These are phyloP conservation scores for Pisolithus orientalis DNA, from an alignment of 768 basidiomycete genomes.

Conservation along the genomic window DNA sequence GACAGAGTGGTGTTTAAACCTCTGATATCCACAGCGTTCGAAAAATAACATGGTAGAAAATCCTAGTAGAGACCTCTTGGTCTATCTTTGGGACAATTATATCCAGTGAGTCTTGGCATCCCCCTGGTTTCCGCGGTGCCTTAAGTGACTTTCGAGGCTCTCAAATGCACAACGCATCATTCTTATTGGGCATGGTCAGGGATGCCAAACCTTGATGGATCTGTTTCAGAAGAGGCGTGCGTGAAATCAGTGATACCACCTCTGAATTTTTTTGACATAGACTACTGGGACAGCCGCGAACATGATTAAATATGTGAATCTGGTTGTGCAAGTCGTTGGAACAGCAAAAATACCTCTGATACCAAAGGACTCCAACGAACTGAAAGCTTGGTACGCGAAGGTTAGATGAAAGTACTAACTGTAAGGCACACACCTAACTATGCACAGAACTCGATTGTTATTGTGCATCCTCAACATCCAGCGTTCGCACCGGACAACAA, in stretches of 20 bases:
- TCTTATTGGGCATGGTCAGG: slow-evolving; percentile 83
- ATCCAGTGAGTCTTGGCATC: slow-evolving; percentile 58
- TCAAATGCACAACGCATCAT: slow-evolving; percentile 68
- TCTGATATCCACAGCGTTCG: slow-evolving; percentile 25
- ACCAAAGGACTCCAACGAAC: slow-evolving; percentile 49
- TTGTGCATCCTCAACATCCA: slow-evolving; percentile 60
- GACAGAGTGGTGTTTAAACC: neutral
- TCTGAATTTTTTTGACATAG: neutral
- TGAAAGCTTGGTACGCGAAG: slow-evolving; percentile 68
- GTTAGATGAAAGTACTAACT: slow-evolving; percentile 30
- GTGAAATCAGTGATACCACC: slow-evolving; percentile 9
- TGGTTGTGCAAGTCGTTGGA: slow-evolving; percentile 76
- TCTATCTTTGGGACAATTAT: slow-evolving; percentile 96
- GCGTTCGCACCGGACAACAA: slow-evolving; percentile 35
- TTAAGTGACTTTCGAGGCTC: slow-evolving; percentile 40
- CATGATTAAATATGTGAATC: slow-evolving; percentile 59
- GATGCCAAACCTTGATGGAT: slow-evolving; percentile 69
- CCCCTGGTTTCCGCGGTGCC: neutral
- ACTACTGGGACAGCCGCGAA: slow-evolving; percentile 32
- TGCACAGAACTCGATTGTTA: slow-evolving; percentile 65
- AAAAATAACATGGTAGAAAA: slow-evolving; percentile 36
- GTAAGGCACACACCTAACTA: slow-evolving; percentile 1
- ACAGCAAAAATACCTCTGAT: slow-evolving; percentile 47
- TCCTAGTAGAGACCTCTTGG: slow-evolving; percentile 53
- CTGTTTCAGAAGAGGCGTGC: slow-evolving; percentile 68